These are phyloP conservation scores for Fusarium sp. DNA, from an alignment of 2,329 filamentous ascomycete genomes.

Conservation along the genomic window DNA sequence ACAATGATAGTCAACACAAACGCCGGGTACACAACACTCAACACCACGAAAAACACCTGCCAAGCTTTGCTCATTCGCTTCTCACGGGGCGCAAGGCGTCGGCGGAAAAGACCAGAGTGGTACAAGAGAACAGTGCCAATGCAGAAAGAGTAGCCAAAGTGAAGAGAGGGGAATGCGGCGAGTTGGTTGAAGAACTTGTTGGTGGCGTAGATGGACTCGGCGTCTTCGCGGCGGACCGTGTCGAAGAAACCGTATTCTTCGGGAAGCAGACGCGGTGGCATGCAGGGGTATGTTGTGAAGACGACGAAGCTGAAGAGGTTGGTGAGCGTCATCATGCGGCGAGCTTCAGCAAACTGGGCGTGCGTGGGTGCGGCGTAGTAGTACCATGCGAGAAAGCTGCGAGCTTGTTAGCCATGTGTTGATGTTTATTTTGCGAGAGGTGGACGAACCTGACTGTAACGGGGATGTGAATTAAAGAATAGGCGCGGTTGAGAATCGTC, in stretches of 20 bases:
- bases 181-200: constrained; percentile 69
- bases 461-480: constrained; percentile 71
- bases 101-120: constrained; percentile 62
- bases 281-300: constrained; percentile 68
- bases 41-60: constrained; percentile 45
- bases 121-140: constrained; percentile 67
- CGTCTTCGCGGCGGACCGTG: constrained; percentile 61
- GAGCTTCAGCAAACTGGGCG: constrained; percentile 52
- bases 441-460: constrained; percentile 55
- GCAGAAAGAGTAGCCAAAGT: constrained; percentile 68
- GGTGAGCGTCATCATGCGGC: constrained; percentile 62
- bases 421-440: too few species aligned
- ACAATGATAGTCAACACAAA: constrained; percentile 70
- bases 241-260: constrained; percentile 69
- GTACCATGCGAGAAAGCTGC: constrained; percentile 72
- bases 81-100: constrained; percentile 47
- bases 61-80: constrained; percentile 48
- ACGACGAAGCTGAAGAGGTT: constrained; percentile 67
- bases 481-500: constrained; percentile 68
- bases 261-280: constrained; percentile 68
- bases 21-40: constrained; percentile 65
- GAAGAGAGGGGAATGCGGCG: constrained; percentile 69
- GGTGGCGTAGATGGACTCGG: constrained; percentile 72
- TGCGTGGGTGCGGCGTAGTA: constrained; percentile 66
- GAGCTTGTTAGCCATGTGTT: background rate